Conservation (phyloP, 2,329 filamentous ascomycete species). For the Grosmannia serpens region DNA sequence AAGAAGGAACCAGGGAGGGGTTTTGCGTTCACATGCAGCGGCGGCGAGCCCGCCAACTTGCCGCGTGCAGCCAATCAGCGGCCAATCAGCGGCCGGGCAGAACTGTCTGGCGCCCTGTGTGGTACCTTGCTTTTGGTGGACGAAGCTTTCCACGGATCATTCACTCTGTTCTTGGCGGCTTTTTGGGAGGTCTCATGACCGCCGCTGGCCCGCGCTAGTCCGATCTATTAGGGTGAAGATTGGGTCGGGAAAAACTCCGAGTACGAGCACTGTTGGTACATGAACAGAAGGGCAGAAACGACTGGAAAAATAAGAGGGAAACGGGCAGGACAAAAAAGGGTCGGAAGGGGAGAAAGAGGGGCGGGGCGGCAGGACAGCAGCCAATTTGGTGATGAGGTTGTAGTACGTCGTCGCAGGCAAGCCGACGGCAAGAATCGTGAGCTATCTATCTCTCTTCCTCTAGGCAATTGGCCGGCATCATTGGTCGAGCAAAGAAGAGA, state of each 20-base stretch:
- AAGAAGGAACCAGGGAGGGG: not conserved
- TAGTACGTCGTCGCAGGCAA: not conserved
- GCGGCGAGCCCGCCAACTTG: not conserved
- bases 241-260: conserved; percentile 3
- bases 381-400: not conserved
- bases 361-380: not conserved
- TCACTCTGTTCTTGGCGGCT: conserved; percentile 2
- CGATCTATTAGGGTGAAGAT: conserved; percentile 8
- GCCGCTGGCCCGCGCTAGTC: conserved; percentile 1
- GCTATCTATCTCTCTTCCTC: not conserved
- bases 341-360: not conserved
- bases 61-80: not conserved
- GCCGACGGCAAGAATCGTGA: too few relatives aligned
- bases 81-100: not conserved
- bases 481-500: not conserved
- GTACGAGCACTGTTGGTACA: not conserved
- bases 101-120: not conserved
- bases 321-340: not conserved
- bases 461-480: conserved; percentile 5
- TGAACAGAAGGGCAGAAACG: not conserved
- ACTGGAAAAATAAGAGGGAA: not conserved
- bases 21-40: conserved; percentile 8
- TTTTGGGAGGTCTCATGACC: conserved; percentile 12
- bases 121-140: conserved; percentile 6
- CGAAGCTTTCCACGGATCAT: conserved; percentile 6